Conservation (phyloP, 352 stramenopile species). For the Globisporangium iwayamae region DNA sequence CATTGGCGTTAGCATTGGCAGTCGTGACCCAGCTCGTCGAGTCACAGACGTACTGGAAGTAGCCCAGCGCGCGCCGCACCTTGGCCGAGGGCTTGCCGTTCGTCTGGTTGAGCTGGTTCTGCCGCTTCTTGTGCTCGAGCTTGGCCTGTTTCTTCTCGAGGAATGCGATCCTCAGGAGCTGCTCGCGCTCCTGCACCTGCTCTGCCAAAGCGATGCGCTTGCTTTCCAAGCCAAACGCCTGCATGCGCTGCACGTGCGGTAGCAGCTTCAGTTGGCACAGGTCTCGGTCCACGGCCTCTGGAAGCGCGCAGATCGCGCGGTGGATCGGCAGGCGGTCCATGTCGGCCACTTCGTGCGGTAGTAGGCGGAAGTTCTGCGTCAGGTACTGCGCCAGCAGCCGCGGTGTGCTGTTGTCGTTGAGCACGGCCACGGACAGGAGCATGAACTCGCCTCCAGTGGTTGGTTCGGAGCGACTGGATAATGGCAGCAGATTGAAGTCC, state of each 20-base stretch:
- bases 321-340: conserved; percentile 32
- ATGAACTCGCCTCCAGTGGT: conserved; percentile 40
- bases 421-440: conserved; percentile 63
- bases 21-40: conserved; percentile 23
- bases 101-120: conserved; percentile 31
- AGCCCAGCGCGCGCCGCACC: conserved; percentile 48
- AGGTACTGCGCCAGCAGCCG: conserved; percentile 65
- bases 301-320: conserved; percentile 22
- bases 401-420: conserved; percentile 51
- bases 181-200: conserved; percentile 45
- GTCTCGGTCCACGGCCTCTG: conserved; percentile 37
- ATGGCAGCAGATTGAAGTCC: conserved; percentile 51
- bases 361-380: conserved; percentile 66
- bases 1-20: not conserved
- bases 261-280: conserved; percentile 52
- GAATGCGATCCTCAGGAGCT: conserved; percentile 42
- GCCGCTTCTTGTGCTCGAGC: conserved; percentile 37
- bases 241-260: conserved; percentile 52
- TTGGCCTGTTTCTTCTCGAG: conserved; percentile 48
- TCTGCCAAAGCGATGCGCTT: conserved; percentile 43
- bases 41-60: conserved; percentile 62
- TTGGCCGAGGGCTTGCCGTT: conserved; percentile 40
- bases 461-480: not conserved
- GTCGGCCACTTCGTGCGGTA: conserved; percentile 19
- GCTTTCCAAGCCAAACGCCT: conserved; percentile 36